Conservation (phyloP, 2,329 filamentous ascomycete genomes). For the Neonectria magnoliae region DNA sequence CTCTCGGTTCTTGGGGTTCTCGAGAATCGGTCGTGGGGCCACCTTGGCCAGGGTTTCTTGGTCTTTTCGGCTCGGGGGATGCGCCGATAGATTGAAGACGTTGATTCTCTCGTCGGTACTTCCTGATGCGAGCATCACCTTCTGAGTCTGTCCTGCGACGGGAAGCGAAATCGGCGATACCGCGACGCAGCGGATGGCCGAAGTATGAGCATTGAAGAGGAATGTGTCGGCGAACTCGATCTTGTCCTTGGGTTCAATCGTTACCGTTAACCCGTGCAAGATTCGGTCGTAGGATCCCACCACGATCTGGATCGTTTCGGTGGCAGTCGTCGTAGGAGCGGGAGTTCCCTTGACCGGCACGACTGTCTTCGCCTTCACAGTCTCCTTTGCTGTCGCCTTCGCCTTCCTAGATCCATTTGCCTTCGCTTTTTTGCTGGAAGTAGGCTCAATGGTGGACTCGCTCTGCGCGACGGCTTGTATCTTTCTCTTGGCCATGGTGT, state of each 20-base stretch:
- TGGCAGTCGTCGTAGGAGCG: conserved; percentile 32
- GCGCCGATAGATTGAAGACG: conserved; percentile 86
- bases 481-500: conserved; percentile 61
- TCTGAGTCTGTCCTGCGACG: conserved; percentile 72
- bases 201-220: conserved; percentile 92
- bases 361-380: conserved; percentile 15
- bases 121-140: conserved; percentile 89
- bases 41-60: conserved; percentile 73
- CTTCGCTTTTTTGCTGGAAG: conserved; percentile 44
- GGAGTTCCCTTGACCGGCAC: conserved; percentile 39
- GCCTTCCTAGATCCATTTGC: conserved; percentile 25
- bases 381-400: conserved; percentile 17
- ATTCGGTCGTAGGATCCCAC: conserved; percentile 94
- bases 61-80: conserved; percentile 66
- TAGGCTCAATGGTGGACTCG: conserved; percentile 38
- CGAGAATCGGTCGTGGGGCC: conserved; percentile 76
- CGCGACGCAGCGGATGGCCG: conserved; percentile 88
- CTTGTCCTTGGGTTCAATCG: conserved; percentile 57
- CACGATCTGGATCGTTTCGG: conserved; percentile 83
- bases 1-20: conserved; percentile 89
- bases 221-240: conserved; percentile 89
- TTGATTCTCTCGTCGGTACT: conserved; percentile 96
- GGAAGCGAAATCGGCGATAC: conserved; percentile 79
- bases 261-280: conserved; percentile 89
- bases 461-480: conserved; percentile 49